Evolutionary conservation across 2,329 filamentous ascomycete genomes (phyloP).

Genomic region (Elsinoe batatas): DNA sequence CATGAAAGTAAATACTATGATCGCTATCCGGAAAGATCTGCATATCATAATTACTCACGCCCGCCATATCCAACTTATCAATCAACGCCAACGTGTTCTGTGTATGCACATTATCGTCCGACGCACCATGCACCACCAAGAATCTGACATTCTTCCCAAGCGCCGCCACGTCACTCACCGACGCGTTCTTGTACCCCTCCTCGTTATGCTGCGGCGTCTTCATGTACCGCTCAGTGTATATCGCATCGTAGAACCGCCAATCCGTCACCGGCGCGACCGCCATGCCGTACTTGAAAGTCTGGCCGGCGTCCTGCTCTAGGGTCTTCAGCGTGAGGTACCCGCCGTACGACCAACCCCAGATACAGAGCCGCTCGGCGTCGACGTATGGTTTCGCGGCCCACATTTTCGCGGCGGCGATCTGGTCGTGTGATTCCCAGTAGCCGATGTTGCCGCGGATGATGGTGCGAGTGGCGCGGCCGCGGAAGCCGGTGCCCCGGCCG

Average conservation of each 20-base stretch:
- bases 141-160: slow-evolving; percentile 73
- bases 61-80: slow-evolving; percentile 71
- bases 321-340: slow-evolving; percentile 94
- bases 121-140: slow-evolving; percentile 90
- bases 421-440: slow-evolving; percentile 74
- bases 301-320: slow-evolving; percentile 77
- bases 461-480: slow-evolving; percentile 73
- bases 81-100: slow-evolving; percentile 85
- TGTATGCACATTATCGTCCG: slow-evolving; percentile 95
- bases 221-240: slow-evolving; percentile 98
- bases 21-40: slow-evolving; percentile 96
- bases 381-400: slow-evolving; percentile 77
- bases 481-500: slow-evolving; percentile 82
- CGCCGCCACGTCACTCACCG: slow-evolving; percentile 63
- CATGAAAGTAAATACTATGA: slow-evolving; percentile 90
- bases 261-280: slow-evolving; percentile 97
- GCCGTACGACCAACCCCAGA: slow-evolving; percentile 98
- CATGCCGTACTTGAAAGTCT: slow-evolving; percentile 94
- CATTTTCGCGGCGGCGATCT: slow-evolving; percentile 79
- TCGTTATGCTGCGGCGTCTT: slow-evolving; percentile 77
- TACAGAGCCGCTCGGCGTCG: slow-evolving; percentile 70
- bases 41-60: slow-evolving; percentile 88
- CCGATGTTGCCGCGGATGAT: slow-evolving; percentile 77
- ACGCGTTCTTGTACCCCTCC: slow-evolving; percentile 64
- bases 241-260: slow-evolving; percentile 87